Evolutionary conservation across 345 rosid genomes (phyloP).

Genomic region (Bruguiera parviflora): DNA sequence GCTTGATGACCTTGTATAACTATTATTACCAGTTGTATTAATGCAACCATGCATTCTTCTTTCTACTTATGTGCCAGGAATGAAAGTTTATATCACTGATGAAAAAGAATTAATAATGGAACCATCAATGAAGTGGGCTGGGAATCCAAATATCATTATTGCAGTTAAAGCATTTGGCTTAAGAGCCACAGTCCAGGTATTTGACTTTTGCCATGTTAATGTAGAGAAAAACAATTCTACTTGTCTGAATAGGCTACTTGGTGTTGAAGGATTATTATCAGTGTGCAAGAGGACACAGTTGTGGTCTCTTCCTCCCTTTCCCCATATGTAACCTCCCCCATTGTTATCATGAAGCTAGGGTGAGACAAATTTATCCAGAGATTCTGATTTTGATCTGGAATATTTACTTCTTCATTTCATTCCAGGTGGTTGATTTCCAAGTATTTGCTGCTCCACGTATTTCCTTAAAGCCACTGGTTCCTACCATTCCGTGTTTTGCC

Average conservation of each 20-base stretch:
- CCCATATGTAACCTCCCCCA: too few relatives aligned
- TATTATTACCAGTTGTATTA: too few relatives aligned
- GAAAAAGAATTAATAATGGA: conserved; percentile 35
- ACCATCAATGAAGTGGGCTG: conserved; percentile 32
- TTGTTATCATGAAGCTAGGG: background rate
- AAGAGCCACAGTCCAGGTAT: conserved; percentile 33
- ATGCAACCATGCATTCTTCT: background rate
- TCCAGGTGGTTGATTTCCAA: conserved; percentile 87
- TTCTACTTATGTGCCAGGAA: conserved; percentile 15
- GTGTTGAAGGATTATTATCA: background rate
- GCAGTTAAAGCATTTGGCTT: conserved; percentile 33
- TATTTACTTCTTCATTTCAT: conserved; percentile 4
- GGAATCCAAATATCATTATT: conserved; percentile 27
- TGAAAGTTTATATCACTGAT: conserved; percentile 28
- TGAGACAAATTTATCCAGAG: background rate
- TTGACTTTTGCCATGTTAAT: background rate
- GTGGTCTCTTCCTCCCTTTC: background rate
- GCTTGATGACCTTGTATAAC: too few relatives aligned
- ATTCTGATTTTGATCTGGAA: background rate
- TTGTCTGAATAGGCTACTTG: background rate
- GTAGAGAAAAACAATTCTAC: background rate
- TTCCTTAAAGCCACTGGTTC: conserved; percentile 89
- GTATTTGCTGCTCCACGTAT: conserved; percentile 86
- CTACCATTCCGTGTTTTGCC: conserved; percentile 92
- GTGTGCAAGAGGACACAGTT: background rate